Base-by-base conservation (phyloP, 805 yeast genomes). In the Candida tammaniensis region DNA sequence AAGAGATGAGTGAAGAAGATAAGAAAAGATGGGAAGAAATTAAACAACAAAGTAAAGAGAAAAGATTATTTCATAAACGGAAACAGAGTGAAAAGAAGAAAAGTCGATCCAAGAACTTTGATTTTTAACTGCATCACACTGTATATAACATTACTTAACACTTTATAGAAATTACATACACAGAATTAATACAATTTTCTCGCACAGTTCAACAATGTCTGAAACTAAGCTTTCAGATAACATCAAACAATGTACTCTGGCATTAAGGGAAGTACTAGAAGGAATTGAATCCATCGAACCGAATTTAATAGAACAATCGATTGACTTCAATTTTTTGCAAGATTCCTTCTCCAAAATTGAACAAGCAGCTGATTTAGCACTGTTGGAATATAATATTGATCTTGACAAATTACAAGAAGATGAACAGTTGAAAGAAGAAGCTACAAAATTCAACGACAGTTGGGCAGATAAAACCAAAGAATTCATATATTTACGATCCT, bases 11-110 rank as follows among this genome's bases (percentile, higher is more conserved):
- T 14, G 68, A 58, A 17, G 72, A 60, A 60, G 76, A 70, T 33
- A 40, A 62, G 36, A 46, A 59, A 36, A 72, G 73, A 47, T 82
- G 88, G 89, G 57, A 57, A 7, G 54, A 55, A 5, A 55, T 65
- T 8, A 52, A 51, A 9, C 54, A 49, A 26, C 59, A 45, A 27
- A 42, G 44, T 12, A 61, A 56, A 24, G 70, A 64, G 41, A 55
- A 51, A 24, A 40, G 68, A 22, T 33, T 61, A 21, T 47, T 50
- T 35, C 45, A 56, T 26, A 67, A 68, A 48, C 64, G 61, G 53
- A 50, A 52, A 28, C 54, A 49, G 12, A 54, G 68, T 32, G 72
- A 67, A 16, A 67, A 63, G 49, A 64, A 62, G 46, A 59, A 54
- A 42, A 34, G 43, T 17, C 40, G 73, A 24, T 55, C 63, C 5